Evolutionary conservation across 176 grass and related monocot species (phyloP), one percentile per base, ranked within the genome.

Genomic region (Zea luxurians): DNA sequence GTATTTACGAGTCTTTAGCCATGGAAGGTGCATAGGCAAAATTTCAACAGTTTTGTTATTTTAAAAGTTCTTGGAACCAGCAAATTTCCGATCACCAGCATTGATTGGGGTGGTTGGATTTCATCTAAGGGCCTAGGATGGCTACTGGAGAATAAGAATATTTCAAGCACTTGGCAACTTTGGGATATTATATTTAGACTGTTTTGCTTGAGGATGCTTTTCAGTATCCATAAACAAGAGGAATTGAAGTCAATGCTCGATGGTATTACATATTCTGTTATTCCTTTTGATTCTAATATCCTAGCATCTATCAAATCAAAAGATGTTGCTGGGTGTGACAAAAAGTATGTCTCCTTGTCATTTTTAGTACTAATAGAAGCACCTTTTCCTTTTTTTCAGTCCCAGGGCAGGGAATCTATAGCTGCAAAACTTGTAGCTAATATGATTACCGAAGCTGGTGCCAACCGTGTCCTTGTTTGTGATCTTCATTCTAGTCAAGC

Each of bases 371-470:
- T 50, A 35, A 50, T 20, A 20, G 49, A 68, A 74, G 12, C 20
- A 64, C 6, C 48, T 74, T 68, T 52, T 35, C 65, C 50, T 50
- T 47, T 75, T 20, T 83, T 67, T 89, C 83, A 98, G 91, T 94
- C 95, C 80, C 91, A 98, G 89, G 95, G 91, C 34, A 87, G 95
- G 86, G 95, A 98, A 87, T 98, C 95, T 70, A 98, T 98, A 88
- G 95, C 95, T 27, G 95, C 91, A 66, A 98, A 98, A 58, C 95
- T 98, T 88, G 91, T 98, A 80, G 91, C 95, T 62, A 98, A 98
- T 83, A 94, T 98, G 91, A 98, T 98, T 71, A 98, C 95, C 38
- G 91, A 98, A 94, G 91, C 95, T 83, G 95, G 95, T 78, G 95
- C 95, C 3, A 92, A 98, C 70, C 91, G 95, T 84, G 95, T 98